Conservation (phyloP, 768 basidiomycete genomes). For the Pisolithus tinctorius region DNA sequence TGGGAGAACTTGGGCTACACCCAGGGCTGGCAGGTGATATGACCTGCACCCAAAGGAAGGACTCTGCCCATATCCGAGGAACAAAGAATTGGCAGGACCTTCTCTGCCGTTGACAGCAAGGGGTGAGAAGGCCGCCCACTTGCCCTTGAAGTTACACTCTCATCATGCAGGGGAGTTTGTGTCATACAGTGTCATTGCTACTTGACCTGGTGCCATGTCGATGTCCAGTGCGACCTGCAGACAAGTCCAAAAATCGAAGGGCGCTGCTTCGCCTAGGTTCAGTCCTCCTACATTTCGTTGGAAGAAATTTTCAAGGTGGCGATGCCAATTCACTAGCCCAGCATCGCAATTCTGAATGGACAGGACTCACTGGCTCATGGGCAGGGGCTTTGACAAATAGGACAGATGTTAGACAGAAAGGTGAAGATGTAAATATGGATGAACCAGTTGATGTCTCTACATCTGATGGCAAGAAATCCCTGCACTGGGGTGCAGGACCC, state of each 20-base stretch:
- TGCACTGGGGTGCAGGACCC: too few species aligned
- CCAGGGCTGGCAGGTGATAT: conserved; percentile 86
- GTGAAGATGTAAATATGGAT: too few species aligned
- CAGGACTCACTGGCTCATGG: too few species aligned
- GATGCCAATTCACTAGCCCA: too few species aligned
- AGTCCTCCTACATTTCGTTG: conserved; percentile 84
- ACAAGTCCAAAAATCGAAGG: conserved; percentile 93
- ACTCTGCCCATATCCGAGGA: conserved; percentile 74
- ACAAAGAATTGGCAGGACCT: conserved; percentile 68
- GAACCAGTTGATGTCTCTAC: too few species aligned
- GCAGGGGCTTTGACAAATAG: too few species aligned
- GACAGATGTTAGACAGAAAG: too few species aligned
- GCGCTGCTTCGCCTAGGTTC: conserved; percentile 97
- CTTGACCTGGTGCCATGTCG: conserved; percentile 88
- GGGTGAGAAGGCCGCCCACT: conserved; percentile 88
- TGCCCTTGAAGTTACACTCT: conserved; percentile 77
- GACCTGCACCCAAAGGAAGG: conserved; percentile 76
- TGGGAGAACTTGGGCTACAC: conserved; percentile 90
- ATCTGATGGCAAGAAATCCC: too few species aligned
- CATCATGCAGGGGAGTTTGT: too few species aligned
- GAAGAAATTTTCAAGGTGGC: too few species aligned
- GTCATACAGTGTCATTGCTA: conserved; percentile 49
- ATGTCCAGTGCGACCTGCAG: conserved; percentile 92
- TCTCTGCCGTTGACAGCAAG: conserved; percentile 83
- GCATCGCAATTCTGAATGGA: too few species aligned